Conservation (phyloP, 2,329 filamentous ascomycete species). For the Tympanopsis confertula region DNA sequence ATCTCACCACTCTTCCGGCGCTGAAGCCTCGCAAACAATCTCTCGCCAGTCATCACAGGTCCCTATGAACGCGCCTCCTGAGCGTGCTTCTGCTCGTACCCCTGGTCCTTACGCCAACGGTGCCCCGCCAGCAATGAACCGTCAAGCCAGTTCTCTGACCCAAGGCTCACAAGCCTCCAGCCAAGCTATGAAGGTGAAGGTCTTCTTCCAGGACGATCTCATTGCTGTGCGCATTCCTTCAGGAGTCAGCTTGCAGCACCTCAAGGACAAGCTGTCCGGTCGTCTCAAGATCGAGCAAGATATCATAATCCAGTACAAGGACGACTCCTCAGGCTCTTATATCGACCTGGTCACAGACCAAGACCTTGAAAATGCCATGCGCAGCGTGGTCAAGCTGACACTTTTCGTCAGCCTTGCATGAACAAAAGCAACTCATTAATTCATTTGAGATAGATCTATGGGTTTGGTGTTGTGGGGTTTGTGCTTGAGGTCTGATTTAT, state of each 20-base stretch:
- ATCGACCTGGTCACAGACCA: constrained; percentile 45
- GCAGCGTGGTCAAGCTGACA: constrained; percentile 50
- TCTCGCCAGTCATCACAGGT: constrained; percentile 30
- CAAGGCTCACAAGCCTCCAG: constrained; percentile 7
- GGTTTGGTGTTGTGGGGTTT: too few relatives aligned
- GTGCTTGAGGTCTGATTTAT: too few relatives aligned
- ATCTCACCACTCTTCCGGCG: constrained; percentile 34
- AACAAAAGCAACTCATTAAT: too few relatives aligned
- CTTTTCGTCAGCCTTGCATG: constrained; percentile 23
- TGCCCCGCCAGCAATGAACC: not conserved
- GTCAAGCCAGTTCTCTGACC: constrained; percentile 23
- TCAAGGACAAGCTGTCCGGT: constrained; percentile 50
- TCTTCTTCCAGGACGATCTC: constrained; percentile 56
- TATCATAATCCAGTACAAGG: constrained; percentile 44
- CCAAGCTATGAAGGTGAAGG: constrained; percentile 48
- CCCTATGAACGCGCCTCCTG: not conserved
- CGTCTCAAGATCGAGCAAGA: constrained; percentile 38
- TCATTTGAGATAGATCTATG: too few relatives aligned
- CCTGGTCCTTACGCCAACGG: not conserved
- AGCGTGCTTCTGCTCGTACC: not conserved
- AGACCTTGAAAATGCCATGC: constrained; percentile 46
- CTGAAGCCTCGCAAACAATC: constrained; percentile 29
- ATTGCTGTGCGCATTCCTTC: constrained; percentile 53
- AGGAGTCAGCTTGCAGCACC: constrained; percentile 42
- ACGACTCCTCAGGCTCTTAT: constrained; percentile 44